A percentile compares a stretch with the other conserved stretches of the same genome.
Conservation (phyloP, 2,329 filamentous ascomycete species). For the Fusarium vanettenii region DNA sequence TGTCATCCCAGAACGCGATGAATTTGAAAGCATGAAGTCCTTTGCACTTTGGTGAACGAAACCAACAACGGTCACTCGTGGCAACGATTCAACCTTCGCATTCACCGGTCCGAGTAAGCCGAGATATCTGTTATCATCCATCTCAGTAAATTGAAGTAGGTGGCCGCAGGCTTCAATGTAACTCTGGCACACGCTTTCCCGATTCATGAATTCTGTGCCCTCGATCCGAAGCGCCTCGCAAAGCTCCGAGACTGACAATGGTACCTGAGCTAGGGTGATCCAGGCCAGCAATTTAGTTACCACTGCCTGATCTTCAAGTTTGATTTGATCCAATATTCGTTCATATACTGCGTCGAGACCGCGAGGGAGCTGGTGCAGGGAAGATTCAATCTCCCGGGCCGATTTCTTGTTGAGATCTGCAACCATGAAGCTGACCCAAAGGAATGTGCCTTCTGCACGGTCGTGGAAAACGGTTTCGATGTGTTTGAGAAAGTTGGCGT, state of each 20-base stretch:
- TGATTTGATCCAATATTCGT: constrained; percentile 9
- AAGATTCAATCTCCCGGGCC: neutral
- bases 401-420: constrained; percentile 13
- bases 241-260: neutral
- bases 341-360: constrained; percentile 15
- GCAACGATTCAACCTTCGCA: neutral
- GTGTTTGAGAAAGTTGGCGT: neutral
- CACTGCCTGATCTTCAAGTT: neutral
- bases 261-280: neutral
- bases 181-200: neutral
- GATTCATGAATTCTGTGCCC: neutral
- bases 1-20: neutral
- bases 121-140: neutral
- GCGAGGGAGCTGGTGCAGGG: neutral
- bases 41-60: constrained; percentile 4
- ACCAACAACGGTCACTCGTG: neutral
- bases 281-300: constrained; percentile 1
- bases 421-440: constrained; percentile 29
- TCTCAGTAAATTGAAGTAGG: constrained; percentile 3
- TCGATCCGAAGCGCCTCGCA: constrained; percentile 8
- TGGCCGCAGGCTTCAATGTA: constrained; percentile 15
- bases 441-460: constrained; percentile 11
- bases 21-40: neutral
- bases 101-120: neutral
- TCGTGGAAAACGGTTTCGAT: constrained; percentile 4